These are phyloP conservation scores for Nicotiana obtusifolia DNA, from an alignment of 257 asterid species.

Conservation along the genomic window DNA sequence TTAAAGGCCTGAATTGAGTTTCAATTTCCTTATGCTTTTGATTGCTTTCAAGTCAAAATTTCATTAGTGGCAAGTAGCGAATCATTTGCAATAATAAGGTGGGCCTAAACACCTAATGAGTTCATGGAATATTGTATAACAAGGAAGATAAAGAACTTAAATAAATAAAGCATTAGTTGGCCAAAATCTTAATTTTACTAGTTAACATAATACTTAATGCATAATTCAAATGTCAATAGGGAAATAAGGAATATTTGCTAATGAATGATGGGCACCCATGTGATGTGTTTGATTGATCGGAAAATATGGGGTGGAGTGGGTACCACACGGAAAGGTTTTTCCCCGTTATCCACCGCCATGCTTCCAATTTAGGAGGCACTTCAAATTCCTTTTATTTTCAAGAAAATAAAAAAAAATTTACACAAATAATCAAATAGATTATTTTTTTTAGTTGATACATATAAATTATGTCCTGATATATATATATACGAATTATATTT, in stretches of 20 bases:
- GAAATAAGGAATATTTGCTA: not conserved
- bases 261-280: slow-evolving; percentile 19
- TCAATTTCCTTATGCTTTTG: not conserved
- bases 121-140: not conserved
- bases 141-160: not conserved
- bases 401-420: no score
- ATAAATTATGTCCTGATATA: no score
- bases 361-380: no score
- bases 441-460: no score
- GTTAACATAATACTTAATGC: no score
- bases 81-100: slow-evolving; percentile 1
- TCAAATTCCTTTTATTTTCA: no score
- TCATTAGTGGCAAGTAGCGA: not conserved
- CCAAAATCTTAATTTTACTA: no score
- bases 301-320: not conserved
- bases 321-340: slow-evolving; percentile 9
- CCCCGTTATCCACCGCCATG: no score
- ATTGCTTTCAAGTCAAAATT: not conserved
- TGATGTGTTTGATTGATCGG: slow-evolving; percentile 2
- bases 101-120: not conserved
- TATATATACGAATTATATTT: no score
- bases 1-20: not conserved
- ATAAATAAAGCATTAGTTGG: not conserved
- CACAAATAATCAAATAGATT: no score
- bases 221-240: no score